phyloP scores from a whole-genome alignment of 2,329 filamentous ascomycete genomes.

The Thielaviopsis euricoi region DNA sequence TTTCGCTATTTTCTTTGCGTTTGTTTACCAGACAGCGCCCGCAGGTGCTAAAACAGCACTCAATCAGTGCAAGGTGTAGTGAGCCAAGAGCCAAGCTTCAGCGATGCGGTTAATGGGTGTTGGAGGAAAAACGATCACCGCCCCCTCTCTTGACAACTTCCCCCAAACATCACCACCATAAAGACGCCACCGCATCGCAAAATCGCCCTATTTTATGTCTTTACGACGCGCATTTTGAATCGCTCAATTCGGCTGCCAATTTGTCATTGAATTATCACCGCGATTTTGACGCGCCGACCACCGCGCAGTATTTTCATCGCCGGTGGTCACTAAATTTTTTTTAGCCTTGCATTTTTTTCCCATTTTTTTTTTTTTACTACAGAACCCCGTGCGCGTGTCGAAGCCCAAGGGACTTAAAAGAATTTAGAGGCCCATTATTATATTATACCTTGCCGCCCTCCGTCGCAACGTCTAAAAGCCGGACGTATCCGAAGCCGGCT shows the following conservation, averaged over 20 bases:
- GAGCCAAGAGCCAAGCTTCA: not conserved
- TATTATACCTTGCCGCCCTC: conserved; percentile 2
- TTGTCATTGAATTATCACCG: conserved; percentile 6
- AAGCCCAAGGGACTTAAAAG: not conserved
- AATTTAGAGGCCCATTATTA: not conserved
- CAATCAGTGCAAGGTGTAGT: not conserved
- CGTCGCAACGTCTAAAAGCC: not conserved
- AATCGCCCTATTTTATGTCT: not conserved
- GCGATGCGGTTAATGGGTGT: not conserved
- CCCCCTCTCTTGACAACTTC: conserved; percentile 9
- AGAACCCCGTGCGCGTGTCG: not conserved
- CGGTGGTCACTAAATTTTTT: conserved; percentile 1
- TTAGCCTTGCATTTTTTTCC: not conserved
- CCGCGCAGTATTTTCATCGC: conserved; percentile 2
- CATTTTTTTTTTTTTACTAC: not conserved
- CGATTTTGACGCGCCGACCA: conserved; percentile 9
- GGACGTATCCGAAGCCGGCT: conserved; percentile 1
- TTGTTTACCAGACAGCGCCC: not conserved
- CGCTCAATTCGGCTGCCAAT: not conserved
- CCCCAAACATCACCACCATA: conserved; percentile 10
- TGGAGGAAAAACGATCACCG: conserved; percentile 2
- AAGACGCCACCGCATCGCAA: not conserved
- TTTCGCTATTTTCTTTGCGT: not conserved
- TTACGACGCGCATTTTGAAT: conserved; percentile 5
- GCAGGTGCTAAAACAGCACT: not conserved